phyloP scores from a whole-genome alignment of 352 stramenopile species.

The Pythium grandisporangium region DNA sequence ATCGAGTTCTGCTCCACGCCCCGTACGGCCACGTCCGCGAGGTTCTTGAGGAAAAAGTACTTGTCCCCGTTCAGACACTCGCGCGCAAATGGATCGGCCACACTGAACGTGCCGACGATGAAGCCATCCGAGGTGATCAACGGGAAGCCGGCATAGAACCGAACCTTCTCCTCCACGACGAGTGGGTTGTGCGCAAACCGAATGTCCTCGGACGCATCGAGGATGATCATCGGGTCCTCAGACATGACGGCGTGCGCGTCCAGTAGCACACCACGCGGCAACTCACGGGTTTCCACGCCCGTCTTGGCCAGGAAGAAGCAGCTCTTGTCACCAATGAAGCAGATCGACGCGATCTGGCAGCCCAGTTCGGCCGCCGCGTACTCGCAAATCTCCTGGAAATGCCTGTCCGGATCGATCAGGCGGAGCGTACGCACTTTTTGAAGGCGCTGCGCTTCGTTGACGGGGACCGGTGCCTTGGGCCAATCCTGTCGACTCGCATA shows the following conservation, averaged over 20 bases:
- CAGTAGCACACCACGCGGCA: conserved; percentile 71
- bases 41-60: conserved; percentile 76
- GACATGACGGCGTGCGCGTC: conserved; percentile 81
- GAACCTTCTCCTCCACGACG: conserved; percentile 60
- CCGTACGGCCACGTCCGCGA: conserved; percentile 65
- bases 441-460: conserved; percentile 51
- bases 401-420: conserved; percentile 59
- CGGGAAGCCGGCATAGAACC: conserved; percentile 79
- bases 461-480: conserved; percentile 66
- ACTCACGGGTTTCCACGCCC: conserved; percentile 63
- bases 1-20: conserved; percentile 77
- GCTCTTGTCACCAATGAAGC: conserved; percentile 81
- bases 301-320: conserved; percentile 79
- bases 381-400: conserved; percentile 86
- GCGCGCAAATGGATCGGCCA: conserved; percentile 68
- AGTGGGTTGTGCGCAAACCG: conserved; percentile 76
- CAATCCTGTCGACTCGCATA: conserved; percentile 78
- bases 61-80: conserved; percentile 70
- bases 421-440: conserved; percentile 68
- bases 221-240: conserved; percentile 57
- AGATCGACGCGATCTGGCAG: conserved; percentile 75
- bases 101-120: conserved; percentile 64
- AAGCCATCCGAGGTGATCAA: conserved; percentile 58
- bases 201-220: conserved; percentile 72
- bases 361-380: conserved; percentile 72